Base-by-base conservation (phyloP, 345 rosid genomes). In the Clarkia xantiana region DNA sequence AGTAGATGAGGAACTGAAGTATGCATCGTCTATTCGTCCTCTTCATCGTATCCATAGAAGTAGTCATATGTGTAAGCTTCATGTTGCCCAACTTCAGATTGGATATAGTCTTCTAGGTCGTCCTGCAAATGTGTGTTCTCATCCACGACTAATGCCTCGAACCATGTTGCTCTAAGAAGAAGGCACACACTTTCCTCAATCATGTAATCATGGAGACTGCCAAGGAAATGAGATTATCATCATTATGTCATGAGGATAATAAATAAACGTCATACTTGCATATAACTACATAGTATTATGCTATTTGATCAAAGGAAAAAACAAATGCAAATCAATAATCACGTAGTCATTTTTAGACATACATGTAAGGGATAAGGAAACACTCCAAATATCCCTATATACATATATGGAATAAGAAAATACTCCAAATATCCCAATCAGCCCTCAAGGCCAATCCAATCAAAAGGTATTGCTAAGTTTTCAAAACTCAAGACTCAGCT, bases 141-240 rank as follows among this genome's bases (percentile, higher is more conserved):
- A 62, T 79, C 84, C 62, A 73, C 81, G 14, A 51, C 64, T 52
- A 81, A 69, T 10, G 86, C 90, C 57, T 62, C 55, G 57, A 86
- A 86, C 96, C 96, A 91, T 0, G 78, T 12, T 34, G 98, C 96
- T 66, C 94, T 69, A 50, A 86, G 78, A 18, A 91, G 98, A 52
- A 86, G 78, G 70, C 94, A 78, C 18, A 91, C 85, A 3, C 95
- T 91, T 70, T 91, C 98, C 72, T 83, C 93, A 1, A 84, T 77
- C 98, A 86, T 84, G 71, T 76, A 84, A 72, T 86, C 98, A 45
- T 71, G 75, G 53, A 91, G 59, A 55, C 96, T 91, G 71, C 25
- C 34, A 34, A 60, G 14, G 18, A 45, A 40, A 49, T 20, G 29
- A 42, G 43, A n/a, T 36, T 18, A 22, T 44, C 44, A 5, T 19